Evolutionary conservation across 495 filamentous ascomycete genomes (phyloP), one percentile per base, ranked within the genome.

Genomic region (Penicillium goetzii): DNA sequence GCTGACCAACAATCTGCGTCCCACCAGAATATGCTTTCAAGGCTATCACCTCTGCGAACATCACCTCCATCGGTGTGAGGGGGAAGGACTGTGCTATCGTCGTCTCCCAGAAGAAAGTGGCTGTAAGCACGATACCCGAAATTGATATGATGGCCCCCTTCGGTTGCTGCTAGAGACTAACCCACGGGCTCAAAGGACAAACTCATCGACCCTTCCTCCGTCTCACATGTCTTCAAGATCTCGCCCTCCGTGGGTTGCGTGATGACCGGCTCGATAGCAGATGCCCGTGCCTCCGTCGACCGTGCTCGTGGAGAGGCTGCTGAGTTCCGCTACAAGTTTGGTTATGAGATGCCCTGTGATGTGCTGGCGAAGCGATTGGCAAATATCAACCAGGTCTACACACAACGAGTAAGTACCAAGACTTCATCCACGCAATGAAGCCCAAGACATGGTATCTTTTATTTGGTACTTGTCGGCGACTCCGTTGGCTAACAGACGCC

Each of bases 321-420:
- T 52, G 92, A 98, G 67, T 99, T 99, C 83, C 86, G 88, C 77
- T 98, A 99, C 86, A 97, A 97, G 77, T 97, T 86, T 73, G 95
- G 95, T 74, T 99, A 99, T 78, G 95, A 99, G 83, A 99, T 99
- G 96, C 95, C 95, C 59, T 96, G 92, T 77, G 95, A 99, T 79
- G 96, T 90, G 50, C 78, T 99, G 72, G 91, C 94, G 61, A 99
- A 99, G 86, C 85, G 95, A 76, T 79, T 99, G 79, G 95, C 95
- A 68, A 99, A 99, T 76, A 97, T 99, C 81, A 97, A 92, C 80
- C 95, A 99, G 78, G 95, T 99, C 58, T 99, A 98, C 79, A 99
- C 95, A 64, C 95, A 99, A 80, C 84, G 92, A 77, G 95, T 96
- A 84, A 73, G 89, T 71, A 21, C 68, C 25, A 58, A 49, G 32